phyloP scores from a whole-genome alignment of 768 basidiomycete genomes.

The Boletales sp. region DNA sequence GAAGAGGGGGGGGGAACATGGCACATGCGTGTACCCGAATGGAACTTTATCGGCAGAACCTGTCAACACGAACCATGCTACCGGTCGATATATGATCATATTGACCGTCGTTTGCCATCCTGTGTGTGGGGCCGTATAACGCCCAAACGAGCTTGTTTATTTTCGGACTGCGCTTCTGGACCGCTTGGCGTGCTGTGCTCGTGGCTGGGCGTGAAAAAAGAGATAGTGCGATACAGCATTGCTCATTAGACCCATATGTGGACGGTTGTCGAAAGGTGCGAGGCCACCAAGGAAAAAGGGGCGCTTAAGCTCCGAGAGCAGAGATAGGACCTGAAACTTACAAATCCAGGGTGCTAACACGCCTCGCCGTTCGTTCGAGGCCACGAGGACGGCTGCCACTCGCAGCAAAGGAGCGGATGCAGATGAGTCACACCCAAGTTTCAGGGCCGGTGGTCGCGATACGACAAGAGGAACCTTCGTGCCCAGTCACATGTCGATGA shows the following conservation, averaged over 20 bases:
- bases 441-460: not conserved
- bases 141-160: constrained; percentile 14
- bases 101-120: constrained; percentile 12
- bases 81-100: not conserved
- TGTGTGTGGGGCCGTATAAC: constrained; percentile 18
- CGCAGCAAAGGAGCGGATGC: not conserved
- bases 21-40: not conserved
- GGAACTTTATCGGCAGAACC: constrained; percentile 5
- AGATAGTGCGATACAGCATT: not conserved
- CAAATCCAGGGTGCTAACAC: constrained; percentile 18
- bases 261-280: constrained; percentile 2
- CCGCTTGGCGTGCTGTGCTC: constrained; percentile 22
- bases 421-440: not conserved
- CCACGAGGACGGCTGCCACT: constrained; percentile 13
- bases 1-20: not conserved
- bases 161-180: constrained; percentile 2
- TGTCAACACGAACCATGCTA: not conserved
- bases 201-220: not conserved
- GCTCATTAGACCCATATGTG: constrained; percentile 1
- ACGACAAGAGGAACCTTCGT: too few species aligned
- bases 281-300: constrained; percentile 22
- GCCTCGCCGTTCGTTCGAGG: not conserved
- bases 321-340: constrained; percentile 15
- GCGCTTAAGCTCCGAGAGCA: constrained; percentile 31
- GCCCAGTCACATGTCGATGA: too few species aligned